These are phyloP conservation scores for Calonectria pseudoreteaudii DNA, from an alignment of 2,329 filamentous ascomycete species.

Conservation along the genomic window DNA sequence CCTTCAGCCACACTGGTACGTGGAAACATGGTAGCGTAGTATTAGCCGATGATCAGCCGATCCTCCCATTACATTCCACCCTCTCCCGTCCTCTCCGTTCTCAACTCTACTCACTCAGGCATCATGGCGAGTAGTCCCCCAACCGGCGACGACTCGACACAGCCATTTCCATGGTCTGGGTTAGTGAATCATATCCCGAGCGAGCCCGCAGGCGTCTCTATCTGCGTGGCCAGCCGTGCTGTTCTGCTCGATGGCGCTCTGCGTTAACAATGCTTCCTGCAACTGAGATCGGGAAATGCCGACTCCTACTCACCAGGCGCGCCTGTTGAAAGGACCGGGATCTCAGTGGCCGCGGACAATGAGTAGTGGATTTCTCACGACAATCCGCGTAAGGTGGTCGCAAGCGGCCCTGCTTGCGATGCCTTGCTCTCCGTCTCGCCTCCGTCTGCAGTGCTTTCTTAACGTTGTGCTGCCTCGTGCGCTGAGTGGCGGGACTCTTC, in stretches of 20 bases:
- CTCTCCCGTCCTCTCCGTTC: too few relatives aligned
- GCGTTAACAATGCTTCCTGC: not conserved
- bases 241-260: conserved; percentile 13
- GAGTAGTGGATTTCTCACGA: not conserved
- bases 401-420: not conserved
- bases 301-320: conserved; percentile 18
- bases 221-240: conserved; percentile 9
- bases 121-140: conserved; percentile 7
- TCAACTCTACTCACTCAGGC: not conserved
- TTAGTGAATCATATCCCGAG: conserved; percentile 8
- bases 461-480: conserved; percentile 8
- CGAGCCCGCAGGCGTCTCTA: not conserved
- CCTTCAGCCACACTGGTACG: too few relatives aligned
- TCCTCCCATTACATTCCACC: too few relatives aligned
- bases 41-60: not conserved
- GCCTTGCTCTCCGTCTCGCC: conserved; percentile 17
- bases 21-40: not conserved
- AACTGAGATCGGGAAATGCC: conserved; percentile 17
- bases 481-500: conserved; percentile 10
- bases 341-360: conserved; percentile 17
- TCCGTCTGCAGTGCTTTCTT: conserved; percentile 17
- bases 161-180: conserved; percentile 19
- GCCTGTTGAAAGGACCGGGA: conserved; percentile 20
- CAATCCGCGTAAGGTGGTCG: conserved; percentile 3
- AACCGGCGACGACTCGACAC: conserved; percentile 3